Conservation (phyloP, 2,329 filamentous ascomycete species). For the Alternaria ventricosa region DNA sequence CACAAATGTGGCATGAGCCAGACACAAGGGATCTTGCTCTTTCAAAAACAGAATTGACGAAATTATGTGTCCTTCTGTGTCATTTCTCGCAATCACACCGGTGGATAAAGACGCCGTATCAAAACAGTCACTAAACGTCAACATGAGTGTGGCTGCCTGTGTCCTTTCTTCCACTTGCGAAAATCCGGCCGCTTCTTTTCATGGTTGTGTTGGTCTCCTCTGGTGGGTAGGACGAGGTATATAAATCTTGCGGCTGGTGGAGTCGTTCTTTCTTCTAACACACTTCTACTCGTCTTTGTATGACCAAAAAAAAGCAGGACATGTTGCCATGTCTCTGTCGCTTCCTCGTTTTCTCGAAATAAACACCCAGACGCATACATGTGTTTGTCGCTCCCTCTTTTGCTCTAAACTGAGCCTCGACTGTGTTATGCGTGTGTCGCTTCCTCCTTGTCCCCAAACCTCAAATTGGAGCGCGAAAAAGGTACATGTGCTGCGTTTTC, state of each 20-base stretch:
- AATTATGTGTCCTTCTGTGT: accelerated
- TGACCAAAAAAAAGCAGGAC: too few relatives aligned
- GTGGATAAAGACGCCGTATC: neutral
- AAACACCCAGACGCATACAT: accelerated
- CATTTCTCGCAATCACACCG: neutral
- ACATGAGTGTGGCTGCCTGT: neutral
- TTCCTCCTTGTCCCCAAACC: too few relatives aligned
- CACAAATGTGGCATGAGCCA: neutral
- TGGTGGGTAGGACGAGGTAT: neutral
- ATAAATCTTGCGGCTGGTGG: neutral
- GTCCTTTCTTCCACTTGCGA: neutral
- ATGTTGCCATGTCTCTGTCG: too few relatives aligned
- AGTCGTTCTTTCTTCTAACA: neutral
- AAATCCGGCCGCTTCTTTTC: neutral
- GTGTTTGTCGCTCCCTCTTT: neutral
- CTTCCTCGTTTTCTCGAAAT: neutral
- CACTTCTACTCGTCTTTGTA: neutral
- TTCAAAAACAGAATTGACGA: neutral
- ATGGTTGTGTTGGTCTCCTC: neutral
- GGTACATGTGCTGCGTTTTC: neutral
- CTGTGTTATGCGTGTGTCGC: too few relatives aligned
- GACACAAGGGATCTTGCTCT: neutral
- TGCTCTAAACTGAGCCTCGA: too few relatives aligned
- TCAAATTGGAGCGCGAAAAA: too few relatives aligned
- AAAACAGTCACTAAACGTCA: neutral